Percentiles rank a stretch among this genome's conserved stretches.
These are phyloP conservation scores for Pelagophyceae sp. DNA, from an alignment of 352 stramenopile species.

Conservation along the genomic window DNA sequence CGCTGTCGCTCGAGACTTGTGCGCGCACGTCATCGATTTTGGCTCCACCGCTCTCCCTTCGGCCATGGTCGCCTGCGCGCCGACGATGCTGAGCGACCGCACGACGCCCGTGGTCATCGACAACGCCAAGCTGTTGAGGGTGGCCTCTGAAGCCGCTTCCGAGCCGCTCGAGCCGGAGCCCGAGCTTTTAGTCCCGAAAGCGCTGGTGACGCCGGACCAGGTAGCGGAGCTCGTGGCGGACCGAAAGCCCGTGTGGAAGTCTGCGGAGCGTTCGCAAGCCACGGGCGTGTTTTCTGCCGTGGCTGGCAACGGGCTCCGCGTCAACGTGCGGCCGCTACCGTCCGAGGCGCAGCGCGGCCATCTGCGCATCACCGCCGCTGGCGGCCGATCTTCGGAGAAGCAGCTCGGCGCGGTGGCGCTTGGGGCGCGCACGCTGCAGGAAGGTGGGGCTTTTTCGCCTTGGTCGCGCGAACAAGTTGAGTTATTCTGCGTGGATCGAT, in stretches of 20 bases:
- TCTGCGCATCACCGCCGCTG: conserved; percentile 54
- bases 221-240: conserved; percentile 36
- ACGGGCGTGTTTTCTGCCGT: background rate
- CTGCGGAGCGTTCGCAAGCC: background rate
- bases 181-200: conserved; percentile 53
- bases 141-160: background rate
- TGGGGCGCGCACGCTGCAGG: conserved; percentile 69
- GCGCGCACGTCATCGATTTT: conserved; percentile 53
- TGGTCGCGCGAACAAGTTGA: conserved; percentile 72
- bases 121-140: conserved; percentile 13
- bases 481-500: conserved; percentile 71
- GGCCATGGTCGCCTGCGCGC: conserved; percentile 13
- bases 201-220: conserved; percentile 47
- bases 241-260: background rate
- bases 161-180: conserved; percentile 46
- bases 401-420: conserved; percentile 53
- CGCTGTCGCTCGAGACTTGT: conserved; percentile 51
- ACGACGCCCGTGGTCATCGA: conserved; percentile 18
- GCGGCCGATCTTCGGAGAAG: conserved; percentile 59
- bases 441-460: conserved; percentile 62
- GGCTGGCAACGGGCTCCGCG: conserved; percentile 20
- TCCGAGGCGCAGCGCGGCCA: conserved; percentile 51
- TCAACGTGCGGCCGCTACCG: conserved; percentile 28
- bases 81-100: conserved; percentile 7
- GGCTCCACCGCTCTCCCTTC: conserved; percentile 35